Conservation (phyloP, 352 stramenopile species). For the Vaucheria bursata region DNA sequence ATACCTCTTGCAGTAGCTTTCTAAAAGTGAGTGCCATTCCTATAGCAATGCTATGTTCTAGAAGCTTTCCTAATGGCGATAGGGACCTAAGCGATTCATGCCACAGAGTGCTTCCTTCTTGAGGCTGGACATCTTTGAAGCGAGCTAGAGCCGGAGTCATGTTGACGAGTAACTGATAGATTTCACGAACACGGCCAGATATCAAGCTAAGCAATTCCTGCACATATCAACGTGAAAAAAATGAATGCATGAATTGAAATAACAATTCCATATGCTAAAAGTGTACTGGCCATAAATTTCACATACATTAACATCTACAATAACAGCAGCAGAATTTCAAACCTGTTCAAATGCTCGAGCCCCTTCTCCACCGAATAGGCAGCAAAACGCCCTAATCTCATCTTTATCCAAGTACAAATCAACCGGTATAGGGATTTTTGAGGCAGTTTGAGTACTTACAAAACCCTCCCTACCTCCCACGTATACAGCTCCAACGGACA, state of each 20-base stretch:
- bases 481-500: neutral
- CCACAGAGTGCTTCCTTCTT: neutral
- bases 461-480: neutral
- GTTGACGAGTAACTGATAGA: neutral
- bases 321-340: too few species aligned
- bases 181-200: neutral
- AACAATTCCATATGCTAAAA: neutral
- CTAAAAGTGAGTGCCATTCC: neutral
- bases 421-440: neutral
- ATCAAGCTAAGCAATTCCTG: neutral
- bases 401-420: slow-evolving; percentile 4
- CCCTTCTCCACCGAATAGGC: neutral
- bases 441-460: neutral
- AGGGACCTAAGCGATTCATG: neutral
- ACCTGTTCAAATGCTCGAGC: neutral
- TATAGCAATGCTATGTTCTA: slow-evolving; percentile 12
- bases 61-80: neutral
- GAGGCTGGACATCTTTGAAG: neutral
- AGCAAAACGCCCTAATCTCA: slow-evolving; percentile 2
- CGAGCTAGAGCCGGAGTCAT: neutral
- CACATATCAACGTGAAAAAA: neutral
- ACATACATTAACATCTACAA: too few species aligned
- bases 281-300: too few species aligned
- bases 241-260: neutral
- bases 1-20: slow-evolving; percentile 9